Evolutionary conservation across 163 green algal genomes (phyloP).

Genomic region (Scenedesmus sp.): DNA sequence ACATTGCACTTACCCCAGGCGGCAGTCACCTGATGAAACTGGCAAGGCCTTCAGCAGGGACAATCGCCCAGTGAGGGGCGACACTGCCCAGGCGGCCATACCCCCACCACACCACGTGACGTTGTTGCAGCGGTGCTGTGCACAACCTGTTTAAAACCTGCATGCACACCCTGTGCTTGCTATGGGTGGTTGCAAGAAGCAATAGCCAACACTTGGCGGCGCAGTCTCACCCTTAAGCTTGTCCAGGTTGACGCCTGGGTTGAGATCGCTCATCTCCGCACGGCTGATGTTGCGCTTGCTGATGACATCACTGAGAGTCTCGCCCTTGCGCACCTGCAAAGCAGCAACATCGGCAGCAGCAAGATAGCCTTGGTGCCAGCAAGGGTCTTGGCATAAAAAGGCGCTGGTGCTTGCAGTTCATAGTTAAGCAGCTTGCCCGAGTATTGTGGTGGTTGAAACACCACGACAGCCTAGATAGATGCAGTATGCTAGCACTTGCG

Average conservation of each 20-base stretch:
- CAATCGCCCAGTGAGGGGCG: too few relatives aligned
- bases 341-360: neutral
- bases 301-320: slow-evolving; percentile 82
- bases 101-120: too few relatives aligned
- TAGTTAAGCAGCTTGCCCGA: neutral
- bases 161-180: too few relatives aligned
- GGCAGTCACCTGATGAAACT: too few relatives aligned
- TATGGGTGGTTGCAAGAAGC: too few relatives aligned
- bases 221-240: slow-evolving; percentile 66
- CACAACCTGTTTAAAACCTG: too few relatives aligned
- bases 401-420: too few relatives aligned
- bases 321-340: slow-evolving; percentile 65
- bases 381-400: neutral
- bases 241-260: slow-evolving; percentile 83
- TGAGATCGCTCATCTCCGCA: slow-evolving; percentile 83
- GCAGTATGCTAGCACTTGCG: neutral
- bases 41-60: too few relatives aligned
- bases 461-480: neutral
- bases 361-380: neutral
- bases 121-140: too few relatives aligned
- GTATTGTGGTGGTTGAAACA: neutral
- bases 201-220: too few relatives aligned
- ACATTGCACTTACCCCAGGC: too few relatives aligned
- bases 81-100: too few relatives aligned
- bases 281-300: slow-evolving; percentile 81